Base-by-base conservation (phyloP, 2,329 filamentous ascomycete genomes). In the Sclerotinia sclerotiorum region DNA sequence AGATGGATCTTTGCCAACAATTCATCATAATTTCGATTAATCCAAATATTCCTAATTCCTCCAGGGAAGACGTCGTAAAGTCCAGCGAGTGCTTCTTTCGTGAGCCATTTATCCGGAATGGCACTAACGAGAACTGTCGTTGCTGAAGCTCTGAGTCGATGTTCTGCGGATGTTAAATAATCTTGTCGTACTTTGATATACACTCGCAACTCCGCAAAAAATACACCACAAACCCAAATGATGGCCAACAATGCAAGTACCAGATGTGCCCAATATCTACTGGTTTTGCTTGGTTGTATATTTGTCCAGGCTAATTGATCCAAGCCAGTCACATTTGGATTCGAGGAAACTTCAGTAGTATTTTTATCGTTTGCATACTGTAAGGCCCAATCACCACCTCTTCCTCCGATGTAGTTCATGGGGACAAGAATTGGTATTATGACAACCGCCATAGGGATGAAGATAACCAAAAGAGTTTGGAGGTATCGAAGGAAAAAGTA, bases 401-500 rank as follows among this genome's bases (percentile, higher is more conserved):
- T 82, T 15, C 92, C 92, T 54, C 86, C 90, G 4, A 90, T 81
- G 67, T 87, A 89, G 77, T 99, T 99, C 71, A 99, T 79, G 0
- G 95, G 94, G 2, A 98, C 81, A 55, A 99, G 82, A 32, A 97
- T 90, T 0, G 95, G 95, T 66, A 97, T 83, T 39, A 97, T 89
- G 63, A 97, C 76, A 35, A 87, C 73, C 17, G 91, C 88, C 68
- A 97, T 88, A 1, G 95, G 93, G 51, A 97, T 81, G 78, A 99
- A 98, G 71, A 99, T 97, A 77, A 97, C 89, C 55, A 98, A 85
- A 6, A 98, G 87, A 76, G 92, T 90, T 70, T 90, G 88, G 35
- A 94, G 85, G 76, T 97, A 99, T 71, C 96, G 91, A 1, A 99
- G 84, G 79, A 99, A 99, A 82, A 98, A 97, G 81, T 97, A 99